A percentile compares a stretch with the other conserved stretches of the same genome.
phyloP scores from a whole-genome alignment of 1,139 yeast genomes.

The Hyphopichia pseudoburtonii region DNA sequence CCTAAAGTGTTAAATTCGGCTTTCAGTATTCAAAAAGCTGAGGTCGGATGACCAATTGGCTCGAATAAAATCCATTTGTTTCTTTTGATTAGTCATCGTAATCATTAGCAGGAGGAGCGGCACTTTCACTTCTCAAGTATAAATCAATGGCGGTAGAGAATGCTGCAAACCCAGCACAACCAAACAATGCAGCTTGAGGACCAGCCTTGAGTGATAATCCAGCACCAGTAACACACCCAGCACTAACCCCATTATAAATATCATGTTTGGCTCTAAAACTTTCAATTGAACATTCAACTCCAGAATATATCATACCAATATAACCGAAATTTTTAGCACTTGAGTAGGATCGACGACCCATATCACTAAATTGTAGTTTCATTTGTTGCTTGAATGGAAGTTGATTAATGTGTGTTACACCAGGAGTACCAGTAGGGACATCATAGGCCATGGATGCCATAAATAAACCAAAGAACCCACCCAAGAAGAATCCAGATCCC shows the following conservation, averaged over 20 bases:
- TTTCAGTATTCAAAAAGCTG: too few species aligned
- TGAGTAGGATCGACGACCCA: slow-evolving; percentile 83
- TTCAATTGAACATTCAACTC: slow-evolving; percentile 92
- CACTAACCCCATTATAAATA: slow-evolving; percentile 85
- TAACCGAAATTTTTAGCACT: slow-evolving; percentile 95
- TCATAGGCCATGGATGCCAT: slow-evolving; percentile 94
- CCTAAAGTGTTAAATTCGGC: slow-evolving; percentile 3
- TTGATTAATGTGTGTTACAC: slow-evolving; percentile 62
- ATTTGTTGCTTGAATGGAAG: slow-evolving; percentile 91
- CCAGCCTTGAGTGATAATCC: slow-evolving; percentile 92
- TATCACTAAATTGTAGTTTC: slow-evolving; percentile 86
- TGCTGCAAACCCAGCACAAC: slow-evolving; percentile 98
- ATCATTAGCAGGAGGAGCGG: slow-evolving; percentile 84
- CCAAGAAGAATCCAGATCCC: slow-evolving; percentile 90
- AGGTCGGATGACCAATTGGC: too few species aligned
- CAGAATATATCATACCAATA: slow-evolving; percentile 90
- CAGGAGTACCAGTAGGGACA: slow-evolving; percentile 67
- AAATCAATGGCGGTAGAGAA: slow-evolving; percentile 91
- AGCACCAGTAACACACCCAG: slow-evolving; percentile 93
- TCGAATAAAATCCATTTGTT: too few species aligned
- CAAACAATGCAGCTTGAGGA: slow-evolving; percentile 86
- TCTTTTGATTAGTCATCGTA: slow-evolving; percentile 84
- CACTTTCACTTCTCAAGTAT: slow-evolving; percentile 83
- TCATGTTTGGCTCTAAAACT: slow-evolving; percentile 87
- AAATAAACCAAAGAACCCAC: slow-evolving; percentile 94